These are phyloP conservation scores for Myxozyma melibiosi DNA, from an alignment of 805 yeast genomes.

Conservation along the genomic window DNA sequence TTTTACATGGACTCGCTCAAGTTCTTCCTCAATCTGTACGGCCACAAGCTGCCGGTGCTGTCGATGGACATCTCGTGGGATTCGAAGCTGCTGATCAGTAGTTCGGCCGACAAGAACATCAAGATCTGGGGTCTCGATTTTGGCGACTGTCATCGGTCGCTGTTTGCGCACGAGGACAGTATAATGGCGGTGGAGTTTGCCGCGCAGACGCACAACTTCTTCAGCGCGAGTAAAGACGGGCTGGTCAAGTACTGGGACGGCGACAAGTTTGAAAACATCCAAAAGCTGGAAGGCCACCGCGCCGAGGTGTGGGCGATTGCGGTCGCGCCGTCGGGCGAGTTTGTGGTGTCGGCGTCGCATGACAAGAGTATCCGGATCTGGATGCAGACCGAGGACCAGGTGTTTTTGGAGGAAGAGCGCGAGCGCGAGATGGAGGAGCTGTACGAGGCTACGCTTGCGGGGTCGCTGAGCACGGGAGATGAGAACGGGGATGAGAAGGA, in stretches of 20 bases:
- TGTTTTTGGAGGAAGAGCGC: constrained; percentile 94
- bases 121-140: constrained; percentile 98
- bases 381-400: constrained; percentile 91
- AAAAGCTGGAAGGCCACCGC: constrained; percentile 82
- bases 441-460: constrained; percentile 78
- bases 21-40: constrained; percentile 85
- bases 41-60: constrained; percentile 93
- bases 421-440: constrained; percentile 94
- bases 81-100: constrained; percentile 82
- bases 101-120: constrained; percentile 96
- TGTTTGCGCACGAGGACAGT: constrained; percentile 96
- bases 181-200: constrained; percentile 85
- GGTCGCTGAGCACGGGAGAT: constrained; percentile 63
- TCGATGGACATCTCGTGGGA: constrained; percentile 90
- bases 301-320: constrained; percentile 92
- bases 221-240: constrained; percentile 88
- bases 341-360: constrained; percentile 81
- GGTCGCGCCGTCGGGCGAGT: constrained; percentile 66
- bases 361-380: constrained; percentile 93
- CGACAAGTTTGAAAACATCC: constrained; percentile 91
- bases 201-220: constrained; percentile 84
- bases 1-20: constrained; percentile 85
- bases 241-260: constrained; percentile 97
- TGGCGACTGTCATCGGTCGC: constrained; percentile 97
- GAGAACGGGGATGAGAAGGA: constrained; percentile 40